A percentile compares a stretch with the other conserved stretches of the same genome.
Evolutionary conservation across 768 basidiomycete genomes (phyloP).

Genomic region (Leccinum ochraceum): DNA sequence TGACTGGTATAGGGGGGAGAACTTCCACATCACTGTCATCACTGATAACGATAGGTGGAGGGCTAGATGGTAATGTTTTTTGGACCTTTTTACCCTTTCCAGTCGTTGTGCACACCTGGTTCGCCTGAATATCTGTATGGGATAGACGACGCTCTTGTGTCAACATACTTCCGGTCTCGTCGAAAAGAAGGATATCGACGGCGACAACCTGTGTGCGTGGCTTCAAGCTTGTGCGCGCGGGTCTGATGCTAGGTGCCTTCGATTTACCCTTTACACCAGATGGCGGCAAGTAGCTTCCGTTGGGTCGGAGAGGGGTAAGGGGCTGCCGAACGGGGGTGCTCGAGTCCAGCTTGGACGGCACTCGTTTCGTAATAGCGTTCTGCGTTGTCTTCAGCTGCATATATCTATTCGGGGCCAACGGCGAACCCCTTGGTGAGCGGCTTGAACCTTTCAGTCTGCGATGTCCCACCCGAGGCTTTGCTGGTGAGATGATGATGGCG

Average conservation of each 20-base stretch:
- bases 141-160: slow-evolving; percentile 64
- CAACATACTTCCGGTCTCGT: slow-evolving; percentile 57
- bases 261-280: slow-evolving; percentile 25
- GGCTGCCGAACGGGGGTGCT: slow-evolving; percentile 37
- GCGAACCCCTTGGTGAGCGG: slow-evolving; percentile 22
- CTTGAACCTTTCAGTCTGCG: slow-evolving; percentile 15
- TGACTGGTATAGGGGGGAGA: slow-evolving; percentile 16
- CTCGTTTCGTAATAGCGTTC: slow-evolving; percentile 16
- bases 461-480: slow-evolving; percentile 13
- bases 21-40: slow-evolving; percentile 34
- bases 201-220: slow-evolving; percentile 52
- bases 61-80: slow-evolving; percentile 2
- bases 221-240: slow-evolving; percentile 33
- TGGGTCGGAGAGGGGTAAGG: slow-evolving; percentile 40
- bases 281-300: slow-evolving; percentile 32
- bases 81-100: slow-evolving; percentile 10
- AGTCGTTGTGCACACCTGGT: slow-evolving; percentile 20
- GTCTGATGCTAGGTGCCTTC: slow-evolving; percentile 16
- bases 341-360: slow-evolving; percentile 15
- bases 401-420: slow-evolving; percentile 28
- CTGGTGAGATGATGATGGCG: slow-evolving; percentile 23
- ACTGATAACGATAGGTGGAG: slow-evolving; percentile 24
- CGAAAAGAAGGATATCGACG: slow-evolving; percentile 68
- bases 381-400: slow-evolving; percentile 22
- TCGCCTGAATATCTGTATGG: slow-evolving; percentile 42